Evolutionary conservation across 768 basidiomycete species (phyloP).

Genomic region (Lactarius quietus): DNA sequence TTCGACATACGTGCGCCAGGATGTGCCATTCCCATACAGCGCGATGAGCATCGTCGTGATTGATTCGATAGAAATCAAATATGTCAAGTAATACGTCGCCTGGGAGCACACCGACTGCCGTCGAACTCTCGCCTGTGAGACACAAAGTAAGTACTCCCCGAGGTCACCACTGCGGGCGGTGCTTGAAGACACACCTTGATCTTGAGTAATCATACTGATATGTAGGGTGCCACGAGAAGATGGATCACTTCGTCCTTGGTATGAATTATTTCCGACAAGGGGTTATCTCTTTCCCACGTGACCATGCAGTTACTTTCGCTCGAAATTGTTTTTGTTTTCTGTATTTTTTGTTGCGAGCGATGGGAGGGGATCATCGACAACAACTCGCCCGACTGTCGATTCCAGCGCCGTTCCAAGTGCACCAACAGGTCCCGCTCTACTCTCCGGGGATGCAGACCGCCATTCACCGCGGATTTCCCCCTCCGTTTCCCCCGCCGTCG

Average conservation of each 20-base stretch:
- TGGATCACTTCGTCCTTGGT: too few relatives aligned
- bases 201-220: neutral
- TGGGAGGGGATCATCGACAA: conserved; percentile 40
- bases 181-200: neutral
- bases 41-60: too few relatives aligned
- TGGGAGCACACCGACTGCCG: too few relatives aligned
- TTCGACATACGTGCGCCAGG: too few relatives aligned
- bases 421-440: conserved; percentile 55
- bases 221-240: too few relatives aligned
- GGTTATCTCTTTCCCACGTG: too few relatives aligned
- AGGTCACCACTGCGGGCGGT: neutral
- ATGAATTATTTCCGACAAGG: too few relatives aligned
- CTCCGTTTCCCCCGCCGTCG: conserved; percentile 44
- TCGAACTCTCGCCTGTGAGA: neutral
- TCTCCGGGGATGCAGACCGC: conserved; percentile 64
- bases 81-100: too few relatives aligned
- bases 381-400: conserved; percentile 55
- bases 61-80: too few relatives aligned
- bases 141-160: neutral
- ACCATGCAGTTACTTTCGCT: too few relatives aligned
- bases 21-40: too few relatives aligned
- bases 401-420: conserved; percentile 49
- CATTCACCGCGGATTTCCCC: conserved; percentile 55
- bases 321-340: neutral
- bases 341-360: neutral